Base-by-base conservation (phyloP, 805 yeast species). In the Ogataea saltuana region DNA sequence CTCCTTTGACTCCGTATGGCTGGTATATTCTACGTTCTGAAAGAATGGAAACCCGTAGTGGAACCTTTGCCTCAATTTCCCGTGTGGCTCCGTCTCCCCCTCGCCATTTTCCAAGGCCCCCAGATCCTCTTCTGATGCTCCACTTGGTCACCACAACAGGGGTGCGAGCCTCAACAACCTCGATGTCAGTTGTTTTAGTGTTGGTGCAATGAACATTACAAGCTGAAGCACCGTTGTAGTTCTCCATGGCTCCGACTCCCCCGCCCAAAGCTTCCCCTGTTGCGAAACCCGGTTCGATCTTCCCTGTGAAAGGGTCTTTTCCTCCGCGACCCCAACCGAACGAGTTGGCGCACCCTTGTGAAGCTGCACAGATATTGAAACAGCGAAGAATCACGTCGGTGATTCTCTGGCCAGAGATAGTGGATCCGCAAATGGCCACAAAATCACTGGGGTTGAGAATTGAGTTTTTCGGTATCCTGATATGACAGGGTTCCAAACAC, bases 291-390 rank as follows among this genome's bases (percentile, higher is more conserved):
- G 72, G 72, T 6, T 65, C 59, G n/a, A 70, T 54, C 15, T 60
- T 58, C 30, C 76, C 66, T 10, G 68, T 62, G 13, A 45, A 56
- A 17, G 61, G 59, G 41, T 69, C 67, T 44, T 72, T 54, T 50
- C 68, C 69, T 39, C 68, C 80, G 17, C 71, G 65, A 33, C 83
- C 83, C 63, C 75, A 77, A 5, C 80, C 77, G 54, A 78, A 71
- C 55, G 76, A 75, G 60, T 77, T 78, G 56, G 78, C 75, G 47
- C 80, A 75, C 20, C 81, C 80, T 56, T 76, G 81, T 16, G 81
- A 75, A 18, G 79, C 81, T 27, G 81, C 80, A 21, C 75, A 71
- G 13, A 76, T 75, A 48, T 74, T 72, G 55, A 77, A 78, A 4
- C 81, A 78, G 48, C 70, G 75, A 48, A 78, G 64, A 44, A 77